Conservation (phyloP, 495 filamentous ascomycete species). For the Hypoxylon fuscum region DNA sequence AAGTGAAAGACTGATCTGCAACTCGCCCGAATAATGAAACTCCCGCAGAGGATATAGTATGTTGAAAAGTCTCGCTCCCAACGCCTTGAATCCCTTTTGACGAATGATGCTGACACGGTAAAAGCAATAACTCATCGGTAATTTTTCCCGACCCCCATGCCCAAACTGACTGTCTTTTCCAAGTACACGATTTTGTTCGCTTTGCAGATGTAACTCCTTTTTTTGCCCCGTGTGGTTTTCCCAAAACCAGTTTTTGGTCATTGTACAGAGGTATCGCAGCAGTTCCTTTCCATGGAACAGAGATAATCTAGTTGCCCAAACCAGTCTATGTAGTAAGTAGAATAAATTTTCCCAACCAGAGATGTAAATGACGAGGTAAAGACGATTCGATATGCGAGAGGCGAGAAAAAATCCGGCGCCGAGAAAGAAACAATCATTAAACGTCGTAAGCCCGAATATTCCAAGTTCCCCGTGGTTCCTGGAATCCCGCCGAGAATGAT, state of each 20-base stretch:
- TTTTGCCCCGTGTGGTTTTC: conserved; percentile 28
- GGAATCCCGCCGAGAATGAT: conserved; percentile 35
- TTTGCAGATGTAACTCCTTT: conserved; percentile 18
- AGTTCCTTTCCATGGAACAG: conserved; percentile 22
- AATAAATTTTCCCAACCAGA: conserved; percentile 34
- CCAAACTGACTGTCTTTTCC: conserved; percentile 18
- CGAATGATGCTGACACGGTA: conserved; percentile 12
- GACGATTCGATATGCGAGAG: conserved; percentile 14
- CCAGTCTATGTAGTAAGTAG: conserved; percentile 44
- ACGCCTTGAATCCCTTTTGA: conserved; percentile 16
- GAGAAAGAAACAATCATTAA: conserved; percentile 41
- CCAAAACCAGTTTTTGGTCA: conserved; percentile 28
- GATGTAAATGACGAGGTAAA: conserved; percentile 24
- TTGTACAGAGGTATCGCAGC: conserved; percentile 41
- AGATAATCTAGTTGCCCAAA: conserved; percentile 43
- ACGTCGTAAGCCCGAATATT: conserved; percentile 40
- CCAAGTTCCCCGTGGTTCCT: conserved; percentile 24
- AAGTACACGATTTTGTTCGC: conserved; percentile 16
- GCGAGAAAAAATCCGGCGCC: conserved; percentile 32
- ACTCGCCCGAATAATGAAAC: conserved; percentile 13
- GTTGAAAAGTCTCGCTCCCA: conserved; percentile 4
- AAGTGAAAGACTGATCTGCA: conserved; percentile 13
- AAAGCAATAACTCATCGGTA: conserved; percentile 5
- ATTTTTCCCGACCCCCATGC: conserved; percentile 18
- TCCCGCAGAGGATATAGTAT: conserved; percentile 2